Evolutionary conservation across 129 eudicot species (phyloP).

Genomic region (Escallonia herrerae): DNA sequence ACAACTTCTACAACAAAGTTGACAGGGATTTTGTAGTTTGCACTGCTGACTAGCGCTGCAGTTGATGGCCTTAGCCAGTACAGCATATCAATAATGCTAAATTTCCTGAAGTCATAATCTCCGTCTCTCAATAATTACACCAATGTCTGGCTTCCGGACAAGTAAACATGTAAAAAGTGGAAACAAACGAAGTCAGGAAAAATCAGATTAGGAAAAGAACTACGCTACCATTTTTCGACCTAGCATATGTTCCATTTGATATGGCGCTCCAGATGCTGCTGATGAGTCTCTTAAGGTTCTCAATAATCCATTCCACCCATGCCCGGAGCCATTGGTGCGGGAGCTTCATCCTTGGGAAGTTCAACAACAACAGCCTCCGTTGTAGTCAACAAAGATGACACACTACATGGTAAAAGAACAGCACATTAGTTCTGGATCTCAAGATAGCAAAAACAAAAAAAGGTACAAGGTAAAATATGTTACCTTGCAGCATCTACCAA

Average conservation of each 20-base stretch:
- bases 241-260: neutral
- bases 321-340: slow-evolving; percentile 35
- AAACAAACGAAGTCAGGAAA: neutral
- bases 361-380: slow-evolving; percentile 70
- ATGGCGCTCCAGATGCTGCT: neutral
- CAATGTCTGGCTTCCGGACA: neutral
- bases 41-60: no score
- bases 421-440: neutral
- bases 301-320: slow-evolving; percentile 46
- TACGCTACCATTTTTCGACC: neutral
- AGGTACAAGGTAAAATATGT: neutral
- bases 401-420: slow-evolving; percentile 18
- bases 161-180: neutral
- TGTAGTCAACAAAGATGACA: slow-evolving; percentile 65
- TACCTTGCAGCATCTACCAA: slow-evolving; percentile 69
- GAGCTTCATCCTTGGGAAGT: slow-evolving; percentile 41
- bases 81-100: neutral
- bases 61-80: no score
- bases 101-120: neutral
- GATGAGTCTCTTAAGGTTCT: neutral
- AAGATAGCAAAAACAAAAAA: no score
- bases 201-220: slow-evolving; percentile 12
- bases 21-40: no score
- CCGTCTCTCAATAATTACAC: slow-evolving; percentile 4
- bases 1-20: no score